Evolutionary conservation across 2,329 filamentous ascomycete genomes (phyloP), one percentile per base, ranked within the genome.

Genomic region (Alternaria burnsii): DNA sequence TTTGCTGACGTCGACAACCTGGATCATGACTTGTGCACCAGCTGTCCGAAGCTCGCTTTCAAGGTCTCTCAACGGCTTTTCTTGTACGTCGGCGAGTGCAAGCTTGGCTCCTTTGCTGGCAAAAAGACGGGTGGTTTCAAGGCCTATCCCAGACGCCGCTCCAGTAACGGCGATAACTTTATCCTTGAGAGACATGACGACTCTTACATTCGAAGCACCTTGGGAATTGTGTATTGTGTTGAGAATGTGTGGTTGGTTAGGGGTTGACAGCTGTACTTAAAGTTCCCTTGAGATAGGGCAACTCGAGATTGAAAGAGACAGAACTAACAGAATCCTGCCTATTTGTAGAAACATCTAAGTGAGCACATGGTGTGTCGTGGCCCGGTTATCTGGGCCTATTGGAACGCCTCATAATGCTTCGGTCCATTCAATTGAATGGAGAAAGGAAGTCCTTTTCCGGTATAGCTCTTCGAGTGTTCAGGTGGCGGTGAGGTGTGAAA

Each of bases 1-100:
- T 53, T 81, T 79, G 30, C 81, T 82, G 16, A 87, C 77, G 59
- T 87, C 84, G 22, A 87, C 81, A 32, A 75, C 78, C n/a, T 76
- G 76, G 43, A 80, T 55, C 44, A 77, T 62, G 57, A 79, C 76
- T 2, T 70, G 58, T 0, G 62, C 61, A 1, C 71, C 71, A 0
- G 57, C 34, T 26, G 67, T 24, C 20, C 24, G 32, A 1, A 76
- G 62, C 28, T 74, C 70, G 9, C 48, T 50, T 40, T 70, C 67
- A 16, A 74, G 55, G 0, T 66, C 67, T 32, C 67, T 57, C 4
- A 75, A 54, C 2, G 66, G 66, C 26, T 74, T 63, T 30, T 68
- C 77, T 42, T 74, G 69, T 8, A 76, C 41, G 26, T 78, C 75
- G 42, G 71, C 73, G 20, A 78, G 71, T 3, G 73, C 76, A 4